Conservation (phyloP, 768 basidiomycete genomes). For the Calvatia gigantea region DNA sequence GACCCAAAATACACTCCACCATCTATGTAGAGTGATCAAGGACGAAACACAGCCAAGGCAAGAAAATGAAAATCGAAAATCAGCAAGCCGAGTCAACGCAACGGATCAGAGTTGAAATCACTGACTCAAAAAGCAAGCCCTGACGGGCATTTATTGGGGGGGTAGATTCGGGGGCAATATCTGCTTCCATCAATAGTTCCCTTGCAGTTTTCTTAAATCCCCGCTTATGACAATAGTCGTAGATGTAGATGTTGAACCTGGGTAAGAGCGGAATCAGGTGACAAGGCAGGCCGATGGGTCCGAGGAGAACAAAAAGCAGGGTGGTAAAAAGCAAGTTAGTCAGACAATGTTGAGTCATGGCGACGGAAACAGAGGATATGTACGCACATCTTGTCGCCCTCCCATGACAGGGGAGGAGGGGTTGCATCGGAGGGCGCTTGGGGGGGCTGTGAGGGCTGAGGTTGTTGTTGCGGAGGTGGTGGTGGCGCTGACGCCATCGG, state of each 20-base stretch:
- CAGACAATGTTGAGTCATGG: conserved; percentile 3
- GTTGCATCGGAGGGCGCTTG: conserved; percentile 18
- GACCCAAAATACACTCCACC: conserved; percentile 92
- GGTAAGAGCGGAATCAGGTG: conserved; percentile 1
- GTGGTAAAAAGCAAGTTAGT: conserved; percentile 6
- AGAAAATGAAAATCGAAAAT: conserved; percentile 1
- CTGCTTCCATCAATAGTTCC: conserved; percentile 65
- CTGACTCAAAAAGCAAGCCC: conserved; percentile 80
- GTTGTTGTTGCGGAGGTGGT: conserved; percentile 22
- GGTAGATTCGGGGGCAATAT: conserved; percentile 53
- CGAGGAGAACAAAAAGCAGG: background rate
- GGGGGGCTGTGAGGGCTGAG: conserved; percentile 19
- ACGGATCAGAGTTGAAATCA: conserved; percentile 18
- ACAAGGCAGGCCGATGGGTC: background rate
- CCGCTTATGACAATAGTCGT: conserved; percentile 81
- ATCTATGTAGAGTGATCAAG: conserved; percentile 37
- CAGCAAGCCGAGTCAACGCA: conserved; percentile 13
- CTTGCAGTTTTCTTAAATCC: conserved; percentile 72
- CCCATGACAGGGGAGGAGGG: conserved; percentile 55
- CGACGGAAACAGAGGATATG: conserved; percentile 11
- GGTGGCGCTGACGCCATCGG: conserved; percentile 27
- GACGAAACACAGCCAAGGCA: conserved; percentile 5
- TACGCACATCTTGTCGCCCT: conserved; percentile 80
- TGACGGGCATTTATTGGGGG: conserved; percentile 84
- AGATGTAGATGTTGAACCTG: conserved; percentile 90